Base-by-base conservation (phyloP, 352 stramenopile genomes). In the Pythium aristosporum region DNA sequence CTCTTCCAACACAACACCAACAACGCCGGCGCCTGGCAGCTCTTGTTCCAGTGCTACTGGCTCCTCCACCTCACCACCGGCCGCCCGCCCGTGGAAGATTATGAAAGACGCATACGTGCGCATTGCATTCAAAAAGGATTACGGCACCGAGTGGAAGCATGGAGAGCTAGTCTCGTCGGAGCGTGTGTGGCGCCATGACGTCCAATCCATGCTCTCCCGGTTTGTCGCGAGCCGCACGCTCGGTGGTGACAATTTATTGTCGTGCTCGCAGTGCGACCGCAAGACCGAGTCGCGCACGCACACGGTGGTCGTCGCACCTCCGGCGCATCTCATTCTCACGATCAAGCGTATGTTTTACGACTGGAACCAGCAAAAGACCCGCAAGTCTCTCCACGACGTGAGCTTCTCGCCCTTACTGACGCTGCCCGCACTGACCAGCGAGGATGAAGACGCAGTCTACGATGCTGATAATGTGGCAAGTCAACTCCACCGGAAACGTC, bases 331-430 rank as follows among this genome's bases (percentile, higher is more conserved):
- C 36, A 94, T 96, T 49, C 75, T 96, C 42, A 96, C 88, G 37
- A 61, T 96, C 21, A 96, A 96, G 72, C 82, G 88, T 46, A 96
- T 96, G 88, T 94, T 80, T 53, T 96, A 96, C 67, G 88, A 96
- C 57, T 96, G 87, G 87, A 85, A 67, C 9, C 82, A 92, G 60
- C 84, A 96, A 42, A 96, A 94, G 65, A 92, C 87, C 25, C 82
- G 82, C 63, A 96, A 96, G 51, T 94, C 79, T 42, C 61, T 96
- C 32, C 86, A 94, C 44, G 86, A 96, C 50, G 87, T 96, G 41
- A 73, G 63, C 4, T 96, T 96, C 55, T 75, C 81, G 10, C 70
- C 86, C 15, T 49, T 90, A 11, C 65, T 96, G 65, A 84, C 81
- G 18, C 65, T 96, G 1, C 87, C 87, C 5, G 71, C 74, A 41